Conservation (phyloP, 2,329 filamentous ascomycete species). For the Diaporthe helianthi region DNA sequence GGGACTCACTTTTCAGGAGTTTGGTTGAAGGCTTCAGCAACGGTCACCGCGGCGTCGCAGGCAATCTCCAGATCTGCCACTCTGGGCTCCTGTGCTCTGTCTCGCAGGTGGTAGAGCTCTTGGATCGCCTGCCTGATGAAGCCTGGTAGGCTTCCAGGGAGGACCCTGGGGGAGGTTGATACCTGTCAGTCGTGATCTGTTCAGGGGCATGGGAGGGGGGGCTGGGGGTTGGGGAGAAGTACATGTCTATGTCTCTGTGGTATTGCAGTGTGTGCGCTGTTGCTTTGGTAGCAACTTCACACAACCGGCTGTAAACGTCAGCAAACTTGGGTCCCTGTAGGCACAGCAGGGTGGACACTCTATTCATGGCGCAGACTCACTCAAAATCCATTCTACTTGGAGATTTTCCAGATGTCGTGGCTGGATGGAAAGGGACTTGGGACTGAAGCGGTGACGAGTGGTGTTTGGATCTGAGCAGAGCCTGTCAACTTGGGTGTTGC, state of each 20-base stretch:
- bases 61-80: slow-evolving; percentile 25
- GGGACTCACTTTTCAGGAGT: not conserved
- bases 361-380: not conserved
- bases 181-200: not conserved
- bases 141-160: not conserved
- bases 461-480: not conserved
- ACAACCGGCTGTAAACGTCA: not conserved
- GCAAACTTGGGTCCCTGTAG: not conserved
- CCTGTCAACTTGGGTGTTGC: not conserved
- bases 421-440: fast-evolving
- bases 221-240: not conserved
- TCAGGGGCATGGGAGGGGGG: too few species aligned
- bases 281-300: not conserved
- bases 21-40: slow-evolving; percentile 9
- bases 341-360: fast-evolving
- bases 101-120: not conserved
- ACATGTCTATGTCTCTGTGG: not conserved
- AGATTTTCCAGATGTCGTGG: not conserved
- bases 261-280: not conserved
- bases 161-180: fast-evolving
- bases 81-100: not conserved
- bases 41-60: slow-evolving; percentile 17
- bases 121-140: not conserved
- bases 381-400: not conserved
- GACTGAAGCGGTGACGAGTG: not conserved